Base-by-base conservation (phyloP, 106 monocot species). In the Xerophyta viscosa region DNA sequence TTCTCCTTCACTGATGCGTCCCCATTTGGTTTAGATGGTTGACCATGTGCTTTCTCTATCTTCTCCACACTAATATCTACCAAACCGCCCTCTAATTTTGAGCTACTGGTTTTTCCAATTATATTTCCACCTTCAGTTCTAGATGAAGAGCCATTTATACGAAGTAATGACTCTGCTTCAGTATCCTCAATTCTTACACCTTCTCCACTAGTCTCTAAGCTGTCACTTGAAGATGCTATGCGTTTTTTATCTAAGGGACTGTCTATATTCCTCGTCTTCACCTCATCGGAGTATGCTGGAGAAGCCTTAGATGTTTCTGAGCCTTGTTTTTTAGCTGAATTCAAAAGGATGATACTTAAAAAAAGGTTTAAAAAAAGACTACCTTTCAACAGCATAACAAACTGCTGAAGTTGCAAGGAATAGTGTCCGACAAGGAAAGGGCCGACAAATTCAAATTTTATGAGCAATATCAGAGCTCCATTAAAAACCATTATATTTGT, bases 271-370 rank as follows among this genome's bases (percentile, higher is more conserved):
- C 62, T 80, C 50, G 66, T 37, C 46, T 50, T 36, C 58, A 48
- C 61, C 42, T 62, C 68, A 27, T 55, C 63, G 51, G 77, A 66
- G 46, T 67, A 80, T 45, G 61, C 86, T 20, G 79, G 43, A 18
- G 76, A 76, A 60, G 56, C 39, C 41, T 73, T 70, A 4, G 61
- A 45, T 4, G 56, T 54, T 8, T n/a, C 63, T 31, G 55, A 21
- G 19, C 37, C 50, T 57, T 57, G 54, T 46, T 60, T 78, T 22
- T 71, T 81, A 24, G 79, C 79, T 83, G 73, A 10, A 27, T 21
- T 30, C 31, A 31, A 46, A 20, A 37, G 46, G 19, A 43, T 7
- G 39, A 15, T 1, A 51, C 20, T 56, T 11, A 46, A 20, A 43
- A 20, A 4, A 28, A 24, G 14, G 17, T 6, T 26, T 24, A 39